These are phyloP conservation scores for Fennellomyces sp. DNA, from an alignment of 371 early-diverging fungal species.

Conservation along the genomic window DNA sequence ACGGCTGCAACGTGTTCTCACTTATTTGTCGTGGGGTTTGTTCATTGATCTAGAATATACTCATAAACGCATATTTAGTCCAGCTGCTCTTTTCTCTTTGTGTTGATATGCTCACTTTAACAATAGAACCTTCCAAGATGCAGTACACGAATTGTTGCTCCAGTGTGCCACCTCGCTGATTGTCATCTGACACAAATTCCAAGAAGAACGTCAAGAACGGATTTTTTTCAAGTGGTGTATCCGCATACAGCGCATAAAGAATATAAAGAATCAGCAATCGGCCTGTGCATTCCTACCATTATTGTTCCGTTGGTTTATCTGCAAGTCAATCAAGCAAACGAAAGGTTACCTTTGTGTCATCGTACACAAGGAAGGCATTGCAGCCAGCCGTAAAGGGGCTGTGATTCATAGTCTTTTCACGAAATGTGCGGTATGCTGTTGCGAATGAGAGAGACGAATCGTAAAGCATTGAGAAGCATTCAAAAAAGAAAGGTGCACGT, in stretches of 20 bases:
- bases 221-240: constrained; percentile 29
- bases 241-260: constrained; percentile 37
- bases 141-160: constrained; percentile 41
- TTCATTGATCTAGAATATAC: constrained; percentile 21
- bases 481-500: neutral
- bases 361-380: constrained; percentile 16
- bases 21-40: constrained; percentile 23
- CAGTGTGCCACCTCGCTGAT: constrained; percentile 12
- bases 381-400: constrained; percentile 18
- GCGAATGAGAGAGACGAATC: constrained; percentile 14
- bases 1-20: constrained; percentile 10
- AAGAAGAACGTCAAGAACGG: constrained; percentile 52
- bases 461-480: neutral
- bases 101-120: constrained; percentile 16
- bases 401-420: constrained; percentile 8
- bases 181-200: constrained; percentile 25
- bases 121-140: constrained; percentile 35
- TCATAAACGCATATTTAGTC: neutral
- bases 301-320: neutral
- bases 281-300: constrained; percentile 7
- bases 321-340: neutral
- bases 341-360: constrained; percentile 15
- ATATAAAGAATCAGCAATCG: constrained; percentile 42
- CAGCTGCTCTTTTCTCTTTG: neutral
- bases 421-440: constrained; percentile 9